Conservation (phyloP, 2,329 filamentous ascomycete species). For the Penicillium palitans region DNA sequence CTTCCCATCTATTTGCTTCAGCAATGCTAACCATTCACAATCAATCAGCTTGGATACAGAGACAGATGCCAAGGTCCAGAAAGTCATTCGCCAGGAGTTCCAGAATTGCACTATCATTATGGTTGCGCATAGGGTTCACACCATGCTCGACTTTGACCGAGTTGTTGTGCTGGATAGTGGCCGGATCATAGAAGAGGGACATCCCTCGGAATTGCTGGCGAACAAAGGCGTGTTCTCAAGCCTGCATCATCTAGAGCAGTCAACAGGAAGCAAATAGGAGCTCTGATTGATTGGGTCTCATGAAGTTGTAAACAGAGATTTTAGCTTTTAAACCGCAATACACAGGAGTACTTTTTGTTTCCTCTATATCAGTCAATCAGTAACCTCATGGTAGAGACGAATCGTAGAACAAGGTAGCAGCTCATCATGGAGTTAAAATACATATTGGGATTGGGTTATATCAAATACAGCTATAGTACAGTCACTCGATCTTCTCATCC, state of each 20-base stretch:
- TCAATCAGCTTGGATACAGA: constrained; percentile 12
- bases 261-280: background rate
- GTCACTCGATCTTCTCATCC: background rate
- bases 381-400: background rate
- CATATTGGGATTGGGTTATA: background rate
- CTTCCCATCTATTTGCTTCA: background rate
- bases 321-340: background rate
- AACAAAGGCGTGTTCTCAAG: background rate
- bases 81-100: constrained; percentile 16
- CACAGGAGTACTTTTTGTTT: background rate
- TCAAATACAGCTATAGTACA: constrained; percentile 4
- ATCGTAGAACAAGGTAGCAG: background rate
- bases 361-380: background rate
- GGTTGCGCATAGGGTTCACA: constrained; percentile 21
- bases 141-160: constrained; percentile 21
- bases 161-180: constrained; percentile 18
- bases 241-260: background rate
- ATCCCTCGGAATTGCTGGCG: constrained; percentile 1
- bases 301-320: background rate
- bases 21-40: background rate
- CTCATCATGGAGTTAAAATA: background rate
- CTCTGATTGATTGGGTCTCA: background rate
- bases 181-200: constrained; percentile 17
- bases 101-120: constrained; percentile 17
- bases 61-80: constrained; percentile 19